These are phyloP conservation scores for Silene conica DNA, from an alignment of 148 eudicot species.

Conservation along the genomic window DNA sequence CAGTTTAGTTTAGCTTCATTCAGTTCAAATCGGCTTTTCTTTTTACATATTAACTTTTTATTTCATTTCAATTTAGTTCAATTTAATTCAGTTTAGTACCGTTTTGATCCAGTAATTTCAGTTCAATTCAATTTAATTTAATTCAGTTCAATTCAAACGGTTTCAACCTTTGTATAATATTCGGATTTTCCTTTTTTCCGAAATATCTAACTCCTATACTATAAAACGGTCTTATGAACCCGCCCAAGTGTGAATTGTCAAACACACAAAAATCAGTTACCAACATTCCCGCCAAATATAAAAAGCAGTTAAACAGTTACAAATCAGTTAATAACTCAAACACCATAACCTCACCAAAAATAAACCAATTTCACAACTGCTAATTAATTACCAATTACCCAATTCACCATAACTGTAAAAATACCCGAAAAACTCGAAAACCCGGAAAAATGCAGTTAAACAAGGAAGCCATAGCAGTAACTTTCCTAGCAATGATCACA, in stretches of 20 bases:
- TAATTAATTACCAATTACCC: background rate
- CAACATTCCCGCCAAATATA: conserved; percentile 8
- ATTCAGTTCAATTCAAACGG: too few relatives aligned
- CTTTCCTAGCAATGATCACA: conserved; percentile 14
- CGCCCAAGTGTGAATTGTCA: background rate
- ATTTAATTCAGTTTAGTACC: too few relatives aligned
- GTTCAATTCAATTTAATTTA: too few relatives aligned
- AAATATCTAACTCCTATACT: too few relatives aligned
- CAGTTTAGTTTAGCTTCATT: too few relatives aligned
- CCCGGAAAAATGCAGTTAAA: conserved; percentile 3
- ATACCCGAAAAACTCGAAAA: background rate
- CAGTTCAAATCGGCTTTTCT: too few relatives aligned
- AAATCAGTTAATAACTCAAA: conserved; percentile 11
- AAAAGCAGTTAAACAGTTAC: background rate
- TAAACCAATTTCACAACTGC: conserved; percentile 9
- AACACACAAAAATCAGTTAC: conserved; percentile 1
- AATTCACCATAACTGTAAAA: background rate
- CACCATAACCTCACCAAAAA: background rate
- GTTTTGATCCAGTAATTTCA: too few relatives aligned
- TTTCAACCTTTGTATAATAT: too few relatives aligned
- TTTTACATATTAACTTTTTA: too few relatives aligned
- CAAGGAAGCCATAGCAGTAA: conserved; percentile 9
- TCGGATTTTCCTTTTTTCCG: too few relatives aligned
- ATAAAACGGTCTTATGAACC: background rate
- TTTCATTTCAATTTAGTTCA: too few relatives aligned